A percentile compares a stretch with the other conserved stretches of the same genome.
phyloP scores from a whole-genome alignment of 2,329 filamentous ascomycete genomes.

The Epicoccum nigrum region DNA sequence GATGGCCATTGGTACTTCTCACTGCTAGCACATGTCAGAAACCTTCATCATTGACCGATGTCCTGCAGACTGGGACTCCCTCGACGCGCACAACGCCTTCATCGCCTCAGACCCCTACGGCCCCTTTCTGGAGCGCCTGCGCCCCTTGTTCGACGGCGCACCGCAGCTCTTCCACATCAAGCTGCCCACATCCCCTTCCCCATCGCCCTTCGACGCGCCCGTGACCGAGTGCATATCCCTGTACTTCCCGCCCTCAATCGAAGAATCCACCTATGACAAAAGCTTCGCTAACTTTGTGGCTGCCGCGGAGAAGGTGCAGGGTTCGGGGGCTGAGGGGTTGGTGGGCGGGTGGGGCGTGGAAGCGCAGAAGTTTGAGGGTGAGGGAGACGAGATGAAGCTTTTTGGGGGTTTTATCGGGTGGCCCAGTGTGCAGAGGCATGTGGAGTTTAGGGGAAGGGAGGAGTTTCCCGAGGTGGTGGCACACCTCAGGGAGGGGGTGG shows the following conservation, averaged over 20 bases:
- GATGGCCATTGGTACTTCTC: conserved; percentile 49
- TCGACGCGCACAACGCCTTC: conserved; percentile 51
- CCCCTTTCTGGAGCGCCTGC: conserved; percentile 45
- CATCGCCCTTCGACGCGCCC: conserved; percentile 47
- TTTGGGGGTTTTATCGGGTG: conserved; percentile 58
- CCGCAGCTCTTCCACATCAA: conserved; percentile 45
- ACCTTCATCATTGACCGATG: background rate
- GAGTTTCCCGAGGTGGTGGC: conserved; percentile 52
- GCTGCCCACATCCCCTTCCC: conserved; percentile 23
- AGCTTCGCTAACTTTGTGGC: conserved; percentile 50
- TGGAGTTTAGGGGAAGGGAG: conserved; percentile 53
- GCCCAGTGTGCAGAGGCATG: conserved; percentile 58
- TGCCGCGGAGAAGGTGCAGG: conserved; percentile 38
- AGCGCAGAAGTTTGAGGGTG: conserved; percentile 24
- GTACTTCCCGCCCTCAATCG: conserved; percentile 49
- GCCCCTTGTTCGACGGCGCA: conserved; percentile 32
- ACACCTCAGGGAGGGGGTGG: conserved; percentile 51
- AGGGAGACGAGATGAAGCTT: conserved; percentile 43
- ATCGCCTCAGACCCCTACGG: conserved; percentile 44
- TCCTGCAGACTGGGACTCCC: conserved; percentile 51
- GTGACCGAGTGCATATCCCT: conserved; percentile 58
- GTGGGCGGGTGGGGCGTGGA: conserved; percentile 48
- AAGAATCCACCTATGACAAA: conserved; percentile 30
- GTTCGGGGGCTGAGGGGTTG: conserved; percentile 29
- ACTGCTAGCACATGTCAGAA: background rate